Percentiles rank a stretch among this genome's conserved stretches.
phyloP scores from a whole-genome alignment of 495 filamentous ascomycete species.

The Aspergillus coremiiformis region DNA sequence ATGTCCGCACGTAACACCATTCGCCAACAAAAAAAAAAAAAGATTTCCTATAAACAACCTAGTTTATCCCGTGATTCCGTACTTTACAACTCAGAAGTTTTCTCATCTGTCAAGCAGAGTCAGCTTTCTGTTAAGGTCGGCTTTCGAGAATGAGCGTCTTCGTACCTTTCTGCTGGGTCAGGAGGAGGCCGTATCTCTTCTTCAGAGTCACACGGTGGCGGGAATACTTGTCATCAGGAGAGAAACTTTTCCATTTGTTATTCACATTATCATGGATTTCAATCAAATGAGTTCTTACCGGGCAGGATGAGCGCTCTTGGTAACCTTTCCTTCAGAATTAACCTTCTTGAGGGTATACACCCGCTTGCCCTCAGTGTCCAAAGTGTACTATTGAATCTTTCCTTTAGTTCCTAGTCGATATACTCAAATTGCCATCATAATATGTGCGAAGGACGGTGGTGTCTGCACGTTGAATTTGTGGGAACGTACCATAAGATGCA shows the following conservation, averaged over 20 bases:
- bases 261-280: neutral
- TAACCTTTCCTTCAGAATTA: conserved; percentile 60
- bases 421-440: neutral
- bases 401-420: conserved; percentile 2
- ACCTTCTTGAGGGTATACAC: conserved; percentile 64
- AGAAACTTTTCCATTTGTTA: conserved; percentile 47
- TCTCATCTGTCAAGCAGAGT: conserved; percentile 19
- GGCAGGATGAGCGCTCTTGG: conserved; percentile 93
- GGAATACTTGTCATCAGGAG: conserved; percentile 96
- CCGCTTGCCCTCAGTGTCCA: conserved; percentile 70
- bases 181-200: conserved; percentile 78
- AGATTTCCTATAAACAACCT: conserved; percentile 25
- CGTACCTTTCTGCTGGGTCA: conserved; percentile 67
- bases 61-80: conserved; percentile 7
- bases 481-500: conserved; percentile 45
- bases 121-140: conserved; percentile 2
- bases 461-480: conserved; percentile 16
- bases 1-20: conserved; percentile 37
- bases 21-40: conserved; percentile 31
- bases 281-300: conserved; percentile 29
- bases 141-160: neutral
- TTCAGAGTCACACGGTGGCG: conserved; percentile 87
- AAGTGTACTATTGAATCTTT: conserved; percentile 53
- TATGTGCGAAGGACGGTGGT: neutral
- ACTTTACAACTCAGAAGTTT: conserved; percentile 25